phyloP scores from a whole-genome alignment of 1,284 basidiomycete species.

The Peniophora sp. region DNA sequence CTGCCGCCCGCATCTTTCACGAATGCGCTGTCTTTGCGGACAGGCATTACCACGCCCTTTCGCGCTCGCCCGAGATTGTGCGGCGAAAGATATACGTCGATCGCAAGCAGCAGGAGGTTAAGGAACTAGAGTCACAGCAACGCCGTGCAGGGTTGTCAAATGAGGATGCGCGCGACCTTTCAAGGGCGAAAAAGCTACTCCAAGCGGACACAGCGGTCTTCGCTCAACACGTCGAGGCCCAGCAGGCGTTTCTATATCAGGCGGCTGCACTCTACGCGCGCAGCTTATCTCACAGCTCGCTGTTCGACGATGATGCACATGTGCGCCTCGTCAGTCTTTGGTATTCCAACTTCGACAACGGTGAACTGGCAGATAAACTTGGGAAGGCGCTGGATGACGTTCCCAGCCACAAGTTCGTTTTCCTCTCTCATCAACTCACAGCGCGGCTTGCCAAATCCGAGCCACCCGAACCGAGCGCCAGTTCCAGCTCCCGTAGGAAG shows the following conservation, averaged over 20 bases:
- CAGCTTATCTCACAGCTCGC: constrained; percentile 62
- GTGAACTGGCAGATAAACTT: constrained; percentile 45
- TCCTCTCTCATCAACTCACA: constrained; percentile 87
- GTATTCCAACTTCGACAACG: constrained; percentile 76
- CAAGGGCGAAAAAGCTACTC: constrained; percentile 30
- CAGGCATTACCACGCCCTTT: constrained; percentile 68
- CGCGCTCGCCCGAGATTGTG: constrained; percentile 66
- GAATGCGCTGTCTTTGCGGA: constrained; percentile 88
- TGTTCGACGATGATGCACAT: constrained; percentile 69
- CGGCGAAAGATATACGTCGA: constrained; percentile 70
- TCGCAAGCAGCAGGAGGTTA: constrained; percentile 61
- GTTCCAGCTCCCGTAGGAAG: neutral
- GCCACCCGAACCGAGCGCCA: constrained; percentile 1
- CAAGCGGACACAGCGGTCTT: constrained; percentile 56
- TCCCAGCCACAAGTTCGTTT: constrained; percentile 87
- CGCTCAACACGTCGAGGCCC: constrained; percentile 48
- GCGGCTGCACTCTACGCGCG: constrained; percentile 82
- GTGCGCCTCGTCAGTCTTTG: constrained; percentile 87
- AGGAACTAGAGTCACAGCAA: constrained; percentile 37
- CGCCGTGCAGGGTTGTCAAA: constrained; percentile 19
- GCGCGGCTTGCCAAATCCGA: constrained; percentile 63
- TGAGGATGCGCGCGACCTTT: constrained; percentile 18
- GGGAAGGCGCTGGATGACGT: constrained; percentile 47
- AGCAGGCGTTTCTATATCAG: constrained; percentile 60
- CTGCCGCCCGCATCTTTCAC: constrained; percentile 65